Evolutionary conservation across 805 yeast genomes (phyloP), one percentile per base, ranked within the genome.

Genomic region (Lachancea nothofagi): DNA sequence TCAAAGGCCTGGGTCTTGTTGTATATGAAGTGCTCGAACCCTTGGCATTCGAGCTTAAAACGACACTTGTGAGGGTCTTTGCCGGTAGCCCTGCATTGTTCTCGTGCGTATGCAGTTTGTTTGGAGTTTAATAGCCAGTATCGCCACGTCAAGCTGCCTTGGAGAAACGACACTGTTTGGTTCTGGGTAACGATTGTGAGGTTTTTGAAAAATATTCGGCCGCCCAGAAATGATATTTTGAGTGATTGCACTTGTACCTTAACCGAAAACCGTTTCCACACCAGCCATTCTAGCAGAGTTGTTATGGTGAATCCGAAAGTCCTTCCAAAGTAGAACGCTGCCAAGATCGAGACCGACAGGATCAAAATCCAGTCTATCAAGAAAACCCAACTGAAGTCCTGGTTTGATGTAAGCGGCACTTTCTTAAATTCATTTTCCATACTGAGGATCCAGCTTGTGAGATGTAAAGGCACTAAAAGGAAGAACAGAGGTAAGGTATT

Each of bases 71-170:
- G 20, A 15, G 24, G 12, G 26, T 31, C 34, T 8, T 10, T 7
- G 7, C 26, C 34, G 83, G 83, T 2, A 77, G 70, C 29, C 63
- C 59, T 15, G 38, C 46, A 34, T 57, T 54, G 8, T 42, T 41
- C 10, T 51, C 48, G 42, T 27, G 41, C 38, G 33, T 29, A 53
- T 23, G 39, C 51, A 27, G 54, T 55, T 47, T 43, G 44, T 48
- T 74, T 62, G 13, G 70, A 58, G 4, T 61, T 56, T 3, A 67
- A 63, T 37, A 86, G 65, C 97, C 97, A 93, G 59, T 87, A 90
- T 44, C 94, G 63, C 97, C 97, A 93, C 0, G 95, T 84, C 20
- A 90, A 55, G 50, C 77, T 75, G 1, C 90, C 83, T 44, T 80
- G 79, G 20, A 84, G 71, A 1, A 84, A 69, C 7, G 86, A 74